Evolutionary conservation across 176 grass and related monocot genomes (phyloP).

Genomic region (Oryza meyeriana): DNA sequence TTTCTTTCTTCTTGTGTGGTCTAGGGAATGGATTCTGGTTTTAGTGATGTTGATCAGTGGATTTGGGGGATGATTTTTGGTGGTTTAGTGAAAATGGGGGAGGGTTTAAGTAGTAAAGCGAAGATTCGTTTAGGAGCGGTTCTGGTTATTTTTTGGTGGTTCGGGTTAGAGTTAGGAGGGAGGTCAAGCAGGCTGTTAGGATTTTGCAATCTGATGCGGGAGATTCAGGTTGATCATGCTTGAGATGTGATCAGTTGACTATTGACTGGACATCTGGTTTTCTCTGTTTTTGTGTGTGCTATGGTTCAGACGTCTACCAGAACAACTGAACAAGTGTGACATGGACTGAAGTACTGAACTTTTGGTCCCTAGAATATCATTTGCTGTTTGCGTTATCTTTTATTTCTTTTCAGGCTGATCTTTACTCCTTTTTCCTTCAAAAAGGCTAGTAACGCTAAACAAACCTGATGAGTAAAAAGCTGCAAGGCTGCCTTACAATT

Average conservation of each 20-base stretch:
- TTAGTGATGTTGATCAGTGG: not conserved
- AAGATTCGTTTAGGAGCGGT: constrained; percentile 11
- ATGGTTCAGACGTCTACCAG: not conserved
- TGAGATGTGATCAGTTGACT: constrained; percentile 17
- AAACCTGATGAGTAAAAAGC: not conserved
- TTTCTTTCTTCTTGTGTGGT: not conserved
- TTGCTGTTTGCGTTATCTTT: not conserved
- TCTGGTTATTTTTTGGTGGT: constrained; percentile 20
- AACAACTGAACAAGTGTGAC: not conserved
- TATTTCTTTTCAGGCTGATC: not conserved
- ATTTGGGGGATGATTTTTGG: constrained; percentile 26
- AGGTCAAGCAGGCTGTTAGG: not conserved
- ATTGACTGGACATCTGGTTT: not conserved
- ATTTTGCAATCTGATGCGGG: not conserved
- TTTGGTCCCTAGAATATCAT: not conserved
- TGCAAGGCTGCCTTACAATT: not conserved
- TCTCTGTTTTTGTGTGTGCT: not conserved
- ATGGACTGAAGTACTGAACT: not conserved
- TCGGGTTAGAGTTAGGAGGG: constrained; percentile 35
- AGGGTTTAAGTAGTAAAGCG: constrained; percentile 19
- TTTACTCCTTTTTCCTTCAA: not conserved
- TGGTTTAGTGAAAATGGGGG: not conserved
- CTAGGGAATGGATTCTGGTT: not conserved
- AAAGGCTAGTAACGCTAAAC: not conserved
- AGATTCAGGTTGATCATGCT: constrained; percentile 34